phyloP scores from a whole-genome alignment of 2,329 filamentous ascomycete genomes.

The Trichoderma cornu-damae region DNA sequence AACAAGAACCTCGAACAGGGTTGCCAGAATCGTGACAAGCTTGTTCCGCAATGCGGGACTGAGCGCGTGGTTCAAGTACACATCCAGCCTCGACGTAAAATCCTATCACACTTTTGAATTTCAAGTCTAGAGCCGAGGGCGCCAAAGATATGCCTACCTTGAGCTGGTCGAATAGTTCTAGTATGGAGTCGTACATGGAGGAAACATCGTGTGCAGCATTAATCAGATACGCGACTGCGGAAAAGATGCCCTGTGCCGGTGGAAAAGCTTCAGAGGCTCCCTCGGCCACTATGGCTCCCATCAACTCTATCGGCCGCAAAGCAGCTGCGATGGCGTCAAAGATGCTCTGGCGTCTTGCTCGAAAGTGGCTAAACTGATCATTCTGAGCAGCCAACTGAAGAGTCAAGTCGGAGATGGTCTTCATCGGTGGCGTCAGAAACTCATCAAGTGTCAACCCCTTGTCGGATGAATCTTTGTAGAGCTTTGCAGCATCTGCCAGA shows the following conservation, averaged over 20 bases:
- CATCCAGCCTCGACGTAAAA: constrained; percentile 39
- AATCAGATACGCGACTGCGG: constrained; percentile 40
- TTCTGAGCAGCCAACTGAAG: constrained; percentile 34
- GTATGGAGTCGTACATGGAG: constrained; percentile 41
- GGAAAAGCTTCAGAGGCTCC: constrained; percentile 37
- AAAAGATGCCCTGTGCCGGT: constrained; percentile 39
- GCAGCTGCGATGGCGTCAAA: constrained; percentile 32
- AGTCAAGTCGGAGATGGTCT: constrained; percentile 31
- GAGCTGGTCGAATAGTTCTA: constrained; percentile 40
- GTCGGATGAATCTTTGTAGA: constrained; percentile 30
- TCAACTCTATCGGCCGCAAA: constrained; percentile 36
- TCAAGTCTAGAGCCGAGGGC: neutral
- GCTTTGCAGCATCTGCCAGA: constrained; percentile 32
- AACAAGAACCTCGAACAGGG: constrained; percentile 43
- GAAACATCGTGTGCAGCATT: constrained; percentile 43
- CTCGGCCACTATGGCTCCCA: constrained; percentile 37
- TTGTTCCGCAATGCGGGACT: constrained; percentile 37
- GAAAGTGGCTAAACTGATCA: constrained; percentile 34
- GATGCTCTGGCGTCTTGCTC: constrained; percentile 32
- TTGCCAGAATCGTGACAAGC: constrained; percentile 39
- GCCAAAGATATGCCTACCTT: constrained; percentile 26
- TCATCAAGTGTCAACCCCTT: constrained; percentile 27
- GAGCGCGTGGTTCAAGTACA: constrained; percentile 38
- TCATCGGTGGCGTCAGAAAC: constrained; percentile 33
- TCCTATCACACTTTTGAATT: constrained; percentile 29